Percentiles rank a stretch among this genome's conserved stretches.
Conservation (phyloP, 495 filamentous ascomycete species). For the Recurvomyces mirabilis region DNA sequence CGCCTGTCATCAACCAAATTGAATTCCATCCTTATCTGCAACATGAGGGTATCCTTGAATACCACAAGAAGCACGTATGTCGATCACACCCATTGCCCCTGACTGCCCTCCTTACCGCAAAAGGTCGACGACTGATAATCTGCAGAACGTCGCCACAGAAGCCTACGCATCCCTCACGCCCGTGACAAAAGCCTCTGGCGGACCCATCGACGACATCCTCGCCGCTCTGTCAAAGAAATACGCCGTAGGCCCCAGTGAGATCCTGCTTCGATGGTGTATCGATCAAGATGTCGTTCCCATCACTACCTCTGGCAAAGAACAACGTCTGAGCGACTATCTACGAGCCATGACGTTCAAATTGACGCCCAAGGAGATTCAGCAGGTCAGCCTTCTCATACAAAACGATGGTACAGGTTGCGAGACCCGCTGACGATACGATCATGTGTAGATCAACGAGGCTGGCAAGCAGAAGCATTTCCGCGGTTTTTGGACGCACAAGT, state of each 20-base stretch:
- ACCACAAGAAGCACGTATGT: constrained; percentile 40
- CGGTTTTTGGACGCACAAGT: constrained; percentile 25
- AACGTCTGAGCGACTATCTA: constrained; percentile 56
- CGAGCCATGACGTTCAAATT: constrained; percentile 55
- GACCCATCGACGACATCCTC: constrained; percentile 56
- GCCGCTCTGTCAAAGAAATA: constrained; percentile 61
- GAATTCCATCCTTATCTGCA: constrained; percentile 86
- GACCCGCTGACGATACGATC: neutral
- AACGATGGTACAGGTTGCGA: neutral
- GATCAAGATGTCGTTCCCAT: constrained; percentile 68
- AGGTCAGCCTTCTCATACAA: constrained; percentile 40
- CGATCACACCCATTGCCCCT: neutral
- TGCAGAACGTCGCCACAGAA: constrained; percentile 54
- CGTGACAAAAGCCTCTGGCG: constrained; percentile 50
- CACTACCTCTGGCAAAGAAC: constrained; percentile 64
- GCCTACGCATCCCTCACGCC: constrained; percentile 63
- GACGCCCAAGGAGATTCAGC: constrained; percentile 56
- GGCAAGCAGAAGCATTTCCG: constrained; percentile 24
- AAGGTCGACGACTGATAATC: too few species aligned
- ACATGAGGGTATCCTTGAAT: constrained; percentile 53
- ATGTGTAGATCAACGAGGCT: constrained; percentile 19
- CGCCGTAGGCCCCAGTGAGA: constrained; percentile 55
- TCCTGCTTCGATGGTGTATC: constrained; percentile 65
- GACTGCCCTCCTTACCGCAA: neutral
- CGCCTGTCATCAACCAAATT: constrained; percentile 73